Evolutionary conservation across 163 green algal genomes (phyloP).

Genomic region (Scenedesmus sp.): DNA sequence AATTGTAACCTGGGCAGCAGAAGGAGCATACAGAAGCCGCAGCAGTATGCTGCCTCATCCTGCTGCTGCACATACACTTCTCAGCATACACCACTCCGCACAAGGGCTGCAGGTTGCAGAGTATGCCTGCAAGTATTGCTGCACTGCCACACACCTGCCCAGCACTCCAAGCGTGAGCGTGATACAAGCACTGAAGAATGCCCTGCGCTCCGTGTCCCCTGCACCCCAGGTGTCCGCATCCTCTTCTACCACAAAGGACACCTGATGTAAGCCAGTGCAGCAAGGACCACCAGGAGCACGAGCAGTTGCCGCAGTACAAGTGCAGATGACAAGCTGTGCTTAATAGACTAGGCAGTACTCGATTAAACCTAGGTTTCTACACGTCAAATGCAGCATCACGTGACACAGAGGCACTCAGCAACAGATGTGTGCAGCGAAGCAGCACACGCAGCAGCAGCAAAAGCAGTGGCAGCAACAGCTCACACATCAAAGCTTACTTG

Average conservation of each 20-base stretch:
- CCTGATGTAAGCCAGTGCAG: not conserved
- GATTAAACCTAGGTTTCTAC: too few relatives aligned
- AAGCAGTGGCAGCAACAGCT: too few relatives aligned
- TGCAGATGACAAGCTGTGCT: too few relatives aligned
- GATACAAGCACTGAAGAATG: slow-evolving; percentile 46
- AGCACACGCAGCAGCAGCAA: not conserved
- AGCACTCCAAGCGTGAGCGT: slow-evolving; percentile 54
- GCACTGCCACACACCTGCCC: slow-evolving; percentile 37
- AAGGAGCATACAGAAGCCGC: not conserved
- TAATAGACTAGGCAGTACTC: too few relatives aligned
- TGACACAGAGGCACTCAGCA: not conserved
- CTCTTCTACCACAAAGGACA: slow-evolving; percentile 47
- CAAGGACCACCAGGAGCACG: not conserved
- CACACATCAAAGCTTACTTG: not conserved
- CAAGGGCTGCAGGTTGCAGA: too few relatives aligned
- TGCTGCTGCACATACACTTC: not conserved
- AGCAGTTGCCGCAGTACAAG: not conserved
- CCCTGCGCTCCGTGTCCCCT: slow-evolving; percentile 14
- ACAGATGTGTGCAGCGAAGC: not conserved
- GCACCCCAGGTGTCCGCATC: slow-evolving; percentile 9
- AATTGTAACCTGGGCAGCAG: too few relatives aligned
- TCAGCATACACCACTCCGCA: too few relatives aligned
- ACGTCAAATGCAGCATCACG: not conserved
- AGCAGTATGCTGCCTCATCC: not conserved
- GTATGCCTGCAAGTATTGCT: not conserved